Conservation (phyloP, 805 yeast species). For the Candida taoyuanica region DNA sequence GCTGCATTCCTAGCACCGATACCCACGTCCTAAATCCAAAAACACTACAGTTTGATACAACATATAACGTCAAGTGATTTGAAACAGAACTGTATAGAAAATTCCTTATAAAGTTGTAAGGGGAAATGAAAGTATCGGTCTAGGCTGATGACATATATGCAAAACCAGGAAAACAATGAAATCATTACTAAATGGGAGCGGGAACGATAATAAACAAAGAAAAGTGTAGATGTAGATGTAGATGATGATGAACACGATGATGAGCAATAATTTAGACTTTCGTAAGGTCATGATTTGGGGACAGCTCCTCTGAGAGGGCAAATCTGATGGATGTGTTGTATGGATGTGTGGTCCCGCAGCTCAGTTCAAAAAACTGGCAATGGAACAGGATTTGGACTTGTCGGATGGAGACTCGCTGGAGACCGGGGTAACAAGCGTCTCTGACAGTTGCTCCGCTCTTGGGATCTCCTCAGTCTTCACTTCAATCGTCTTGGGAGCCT, state of each 20-base stretch:
- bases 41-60: too few relatives aligned
- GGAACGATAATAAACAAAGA: too few relatives aligned
- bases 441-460: not conserved
- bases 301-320: too few relatives aligned
- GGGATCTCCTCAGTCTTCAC: not conserved
- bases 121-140: not conserved
- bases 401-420: slow-evolving; percentile 4
- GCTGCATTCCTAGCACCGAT: too few relatives aligned
- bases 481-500: not conserved
- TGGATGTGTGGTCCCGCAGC: not conserved
- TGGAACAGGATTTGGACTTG: slow-evolving; percentile 15
- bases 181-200: too few relatives aligned
- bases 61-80: not conserved
- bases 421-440: not conserved
- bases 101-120: too few relatives aligned
- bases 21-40: too few relatives aligned
- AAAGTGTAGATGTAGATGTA: too few relatives aligned
- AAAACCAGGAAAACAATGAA: not conserved
- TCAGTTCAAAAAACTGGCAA: slow-evolving; percentile 22
- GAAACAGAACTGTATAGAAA: not conserved
- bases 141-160: not conserved
- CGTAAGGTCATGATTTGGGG: too few relatives aligned
- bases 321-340: not conserved
- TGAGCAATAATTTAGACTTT: too few relatives aligned
- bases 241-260: too few relatives aligned